Conservation (phyloP, 2,329 filamentous ascomycete species). For the Alternaria gansuensis region DNA sequence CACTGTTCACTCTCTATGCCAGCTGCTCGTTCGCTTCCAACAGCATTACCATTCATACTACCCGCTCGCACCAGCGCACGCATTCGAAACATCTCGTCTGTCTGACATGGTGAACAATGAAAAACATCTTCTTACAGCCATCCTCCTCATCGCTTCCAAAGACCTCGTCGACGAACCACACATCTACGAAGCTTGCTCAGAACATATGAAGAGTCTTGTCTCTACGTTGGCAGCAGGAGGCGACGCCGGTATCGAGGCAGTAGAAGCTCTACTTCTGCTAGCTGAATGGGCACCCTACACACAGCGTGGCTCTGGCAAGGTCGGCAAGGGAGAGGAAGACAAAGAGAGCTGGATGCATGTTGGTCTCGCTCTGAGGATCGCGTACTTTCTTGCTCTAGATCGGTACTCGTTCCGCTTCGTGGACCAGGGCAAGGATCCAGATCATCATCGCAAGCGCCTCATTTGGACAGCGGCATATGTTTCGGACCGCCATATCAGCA, state of each 20-base stretch:
- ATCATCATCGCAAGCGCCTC: constrained; percentile 69
- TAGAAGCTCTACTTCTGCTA: constrained; percentile 73
- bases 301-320: constrained; percentile 67
- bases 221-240: constrained; percentile 72
- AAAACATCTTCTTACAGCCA: constrained; percentile 73
- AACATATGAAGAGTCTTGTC: constrained; percentile 74
- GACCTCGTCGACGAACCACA: constrained; percentile 71
- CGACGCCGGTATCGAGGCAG: constrained; percentile 73
- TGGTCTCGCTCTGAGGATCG: constrained; percentile 72
- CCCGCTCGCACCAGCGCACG: constrained; percentile 69
- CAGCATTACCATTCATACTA: constrained; percentile 75
- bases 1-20: constrained; percentile 59
- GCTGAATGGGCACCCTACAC: constrained; percentile 78
- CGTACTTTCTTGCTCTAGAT: constrained; percentile 75
- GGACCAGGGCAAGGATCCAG: constrained; percentile 65
- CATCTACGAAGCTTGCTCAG: constrained; percentile 71
- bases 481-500: constrained; percentile 65
- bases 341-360: constrained; percentile 81
- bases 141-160: constrained; percentile 75
- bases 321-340: constrained; percentile 77
- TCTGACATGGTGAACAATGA: constrained; percentile 67
- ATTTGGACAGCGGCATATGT: constrained; percentile 68
- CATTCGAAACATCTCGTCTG: constrained; percentile 64
- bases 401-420: constrained; percentile 72
- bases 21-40: constrained; percentile 67